These are phyloP conservation scores for Rhodotorula sp. DNA, from an alignment of 1,284 basidiomycete species.

Conservation along the genomic window DNA sequence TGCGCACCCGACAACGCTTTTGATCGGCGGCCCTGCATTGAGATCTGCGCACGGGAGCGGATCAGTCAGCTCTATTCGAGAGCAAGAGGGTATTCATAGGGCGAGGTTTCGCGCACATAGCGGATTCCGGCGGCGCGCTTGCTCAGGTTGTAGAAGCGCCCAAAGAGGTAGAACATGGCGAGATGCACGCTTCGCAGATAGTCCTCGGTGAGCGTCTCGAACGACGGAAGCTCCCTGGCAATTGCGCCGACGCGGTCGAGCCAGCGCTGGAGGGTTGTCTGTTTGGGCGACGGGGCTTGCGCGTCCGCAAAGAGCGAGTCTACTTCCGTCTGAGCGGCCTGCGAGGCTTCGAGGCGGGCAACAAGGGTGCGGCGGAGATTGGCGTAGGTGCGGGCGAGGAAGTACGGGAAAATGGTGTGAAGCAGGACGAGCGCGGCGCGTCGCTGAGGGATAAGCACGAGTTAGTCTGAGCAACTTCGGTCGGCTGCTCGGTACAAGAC, in stretches of 20 bases:
- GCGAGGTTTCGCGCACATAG: slow-evolving; percentile 43
- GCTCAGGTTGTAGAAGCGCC: slow-evolving; percentile 50
- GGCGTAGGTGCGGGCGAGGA: slow-evolving; percentile 45
- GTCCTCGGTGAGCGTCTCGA: slow-evolving; percentile 48
- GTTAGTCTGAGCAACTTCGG: background rate
- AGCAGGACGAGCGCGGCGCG: slow-evolving; percentile 47
- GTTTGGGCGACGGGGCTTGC: background rate
- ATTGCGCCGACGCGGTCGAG: slow-evolving; percentile 23
- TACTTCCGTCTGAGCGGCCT: slow-evolving; percentile 12
- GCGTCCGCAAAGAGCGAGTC: slow-evolving; percentile 31
- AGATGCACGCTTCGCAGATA: slow-evolving; percentile 51
- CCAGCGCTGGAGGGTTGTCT: background rate
- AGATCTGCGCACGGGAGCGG: slow-evolving; percentile 17
- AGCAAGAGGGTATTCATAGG: background rate
- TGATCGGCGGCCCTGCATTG: slow-evolving; percentile 39
- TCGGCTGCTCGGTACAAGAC: background rate
- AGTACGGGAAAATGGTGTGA: slow-evolving; percentile 49
- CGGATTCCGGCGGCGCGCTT: slow-evolving; percentile 49
- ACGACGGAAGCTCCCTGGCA: slow-evolving; percentile 43
- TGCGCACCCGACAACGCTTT: slow-evolving; percentile 7
- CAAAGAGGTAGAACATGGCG: slow-evolving; percentile 53
- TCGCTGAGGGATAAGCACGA: slow-evolving; percentile 23
- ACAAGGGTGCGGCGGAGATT: slow-evolving; percentile 38
- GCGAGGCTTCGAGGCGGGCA: slow-evolving; percentile 33
- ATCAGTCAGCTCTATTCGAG: background rate